These are phyloP conservation scores for Syncephalis plumigaleata DNA, from an alignment of 371 early-diverging fungal genomes.

Conservation along the genomic window DNA sequence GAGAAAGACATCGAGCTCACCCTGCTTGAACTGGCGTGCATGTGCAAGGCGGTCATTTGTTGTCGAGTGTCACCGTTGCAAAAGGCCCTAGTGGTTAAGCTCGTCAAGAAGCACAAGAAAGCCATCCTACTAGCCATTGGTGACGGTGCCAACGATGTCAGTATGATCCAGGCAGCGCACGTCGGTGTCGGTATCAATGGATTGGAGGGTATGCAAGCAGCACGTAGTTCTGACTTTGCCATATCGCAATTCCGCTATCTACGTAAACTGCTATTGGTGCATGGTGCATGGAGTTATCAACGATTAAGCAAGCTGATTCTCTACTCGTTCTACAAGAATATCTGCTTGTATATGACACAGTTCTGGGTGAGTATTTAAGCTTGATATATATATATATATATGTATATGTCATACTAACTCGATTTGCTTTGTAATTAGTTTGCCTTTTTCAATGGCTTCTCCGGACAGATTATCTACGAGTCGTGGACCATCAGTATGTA, in stretches of 20 bases:
- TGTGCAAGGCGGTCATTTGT: constrained; percentile 76
- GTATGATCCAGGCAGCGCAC: constrained; percentile 96
- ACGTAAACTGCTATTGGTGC: constrained; percentile 76
- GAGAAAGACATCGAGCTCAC: constrained; percentile 46
- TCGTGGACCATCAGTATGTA: constrained; percentile 85
- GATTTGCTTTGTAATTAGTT: too few relatives aligned
- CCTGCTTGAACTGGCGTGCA: constrained; percentile 56
- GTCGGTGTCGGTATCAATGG: constrained; percentile 96
- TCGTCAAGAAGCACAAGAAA: constrained; percentile 58
- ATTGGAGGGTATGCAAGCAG: constrained; percentile 93
- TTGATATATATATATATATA: too few relatives aligned
- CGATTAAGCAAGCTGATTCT: constrained; percentile 72
- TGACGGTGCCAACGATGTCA: constrained; percentile 98
- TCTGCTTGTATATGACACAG: constrained; percentile 91
- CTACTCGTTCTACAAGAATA: constrained; percentile 93
- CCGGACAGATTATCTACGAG: constrained; percentile 85
- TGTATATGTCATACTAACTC: too few relatives aligned
- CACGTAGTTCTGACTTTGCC: constrained; percentile 90
- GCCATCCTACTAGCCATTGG: constrained; percentile 81
- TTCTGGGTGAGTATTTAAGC: constrained; percentile 50
- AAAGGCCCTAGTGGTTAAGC: constrained; percentile 84
- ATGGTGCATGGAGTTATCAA: constrained; percentile 89
- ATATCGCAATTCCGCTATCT: constrained; percentile 87
- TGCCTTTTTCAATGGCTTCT: constrained; percentile 76
- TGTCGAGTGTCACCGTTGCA: constrained; percentile 90